Evolutionary conservation across 176 grass and related monocot genomes (phyloP), one percentile per base, ranked within the genome.

Genomic region (Tillandsia fasciculata): DNA sequence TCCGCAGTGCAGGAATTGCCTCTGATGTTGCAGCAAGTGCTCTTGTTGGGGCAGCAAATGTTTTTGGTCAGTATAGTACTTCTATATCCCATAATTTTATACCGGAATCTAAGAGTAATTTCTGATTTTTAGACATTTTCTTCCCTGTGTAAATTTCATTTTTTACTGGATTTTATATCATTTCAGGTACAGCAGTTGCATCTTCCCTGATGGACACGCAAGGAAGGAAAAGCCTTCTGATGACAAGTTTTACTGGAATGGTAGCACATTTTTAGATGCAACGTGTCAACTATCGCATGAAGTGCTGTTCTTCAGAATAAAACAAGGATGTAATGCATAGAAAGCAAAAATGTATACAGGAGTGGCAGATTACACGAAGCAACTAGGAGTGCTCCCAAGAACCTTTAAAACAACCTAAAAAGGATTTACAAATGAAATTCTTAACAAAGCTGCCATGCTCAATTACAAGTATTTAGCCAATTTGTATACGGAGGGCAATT

Each of bases 21-120:
- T 99, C 94, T 85, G 90, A 99, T 90, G 87, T 90, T 86, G 94
- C 94, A 72, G 94, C 94, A 33, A 99, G 94, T 80, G 94, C 94
- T 83, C 89, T 99, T 86, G 94, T 93, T 75, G 90, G 89, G 68
- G 94, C 94, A 3, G 84, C 94, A 54, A 99, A 99, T 86, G 94
- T 99, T 86, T 90, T 99, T 78, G 94, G 89, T 99, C 70, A 72
- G 73, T 83, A 42, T 71, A 53, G 17, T 66, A 76, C 63, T 11
- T 75, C 9, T 73, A 64, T n/a, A 23, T 79, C 28, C 15, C 11
- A 57, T 64, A 42, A 42, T 42, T 42, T 42, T 64, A 20, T 72
- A 42, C 0, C 8, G 8, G 14, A n/a, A 14, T 22, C 22, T 20
- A 20, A 61, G n/a, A 42, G 33, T 42, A 42, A 42, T 22, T 22